Percentiles rank a stretch among this genome's conserved stretches.
phyloP scores from a whole-genome alignment of 2,329 filamentous ascomycete species.

The Ophiocordyceps camponoti-floridani region DNA sequence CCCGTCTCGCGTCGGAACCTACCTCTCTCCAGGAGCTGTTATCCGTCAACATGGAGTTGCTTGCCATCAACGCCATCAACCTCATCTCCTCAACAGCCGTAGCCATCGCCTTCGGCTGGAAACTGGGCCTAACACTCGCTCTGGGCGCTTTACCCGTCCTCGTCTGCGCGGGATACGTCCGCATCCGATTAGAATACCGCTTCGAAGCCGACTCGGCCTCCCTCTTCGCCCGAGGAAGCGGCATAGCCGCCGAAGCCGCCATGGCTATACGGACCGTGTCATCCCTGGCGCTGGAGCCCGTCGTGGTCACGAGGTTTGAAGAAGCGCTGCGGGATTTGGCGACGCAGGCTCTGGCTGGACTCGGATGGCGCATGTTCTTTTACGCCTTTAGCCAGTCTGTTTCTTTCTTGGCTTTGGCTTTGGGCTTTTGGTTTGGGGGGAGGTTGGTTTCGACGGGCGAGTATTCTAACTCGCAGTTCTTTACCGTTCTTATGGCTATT shows the following conservation, averaged over 20 bases:
- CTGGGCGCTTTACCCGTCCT: conserved; percentile 27
- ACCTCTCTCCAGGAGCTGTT: conserved; percentile 32
- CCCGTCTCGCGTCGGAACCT: conserved; percentile 18
- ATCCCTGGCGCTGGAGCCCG: conserved; percentile 26
- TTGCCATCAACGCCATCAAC: conserved; percentile 27
- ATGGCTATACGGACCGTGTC: conserved; percentile 29
- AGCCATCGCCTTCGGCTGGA: conserved; percentile 28
- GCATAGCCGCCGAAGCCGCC: conserved; percentile 30
- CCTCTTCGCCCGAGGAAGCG: conserved; percentile 27
- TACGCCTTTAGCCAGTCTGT: conserved; percentile 22
- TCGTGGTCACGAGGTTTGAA: conserved; percentile 19
- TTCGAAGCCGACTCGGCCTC: conserved; percentile 25
- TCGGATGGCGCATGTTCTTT: conserved; percentile 21
- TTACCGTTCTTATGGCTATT: conserved; percentile 30
- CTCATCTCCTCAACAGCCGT: conserved; percentile 25
- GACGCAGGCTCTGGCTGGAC: conserved; percentile 9
- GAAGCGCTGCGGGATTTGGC: conserved; percentile 14
- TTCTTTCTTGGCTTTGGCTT: conserved; percentile 18
- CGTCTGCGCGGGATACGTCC: conserved; percentile 24
- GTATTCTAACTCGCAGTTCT: conserved; percentile 27
- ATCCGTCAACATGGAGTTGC: conserved; percentile 26
- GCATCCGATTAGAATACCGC: conserved; percentile 28
- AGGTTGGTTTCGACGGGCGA: conserved; percentile 23
- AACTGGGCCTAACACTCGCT: conserved; percentile 27
- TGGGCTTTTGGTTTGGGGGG: conserved; percentile 24